A percentile compares a stretch with the other conserved stretches of the same genome.
phyloP scores from a whole-genome alignment of 2,329 filamentous ascomycete species.

The Periconia macrospinosa region DNA sequence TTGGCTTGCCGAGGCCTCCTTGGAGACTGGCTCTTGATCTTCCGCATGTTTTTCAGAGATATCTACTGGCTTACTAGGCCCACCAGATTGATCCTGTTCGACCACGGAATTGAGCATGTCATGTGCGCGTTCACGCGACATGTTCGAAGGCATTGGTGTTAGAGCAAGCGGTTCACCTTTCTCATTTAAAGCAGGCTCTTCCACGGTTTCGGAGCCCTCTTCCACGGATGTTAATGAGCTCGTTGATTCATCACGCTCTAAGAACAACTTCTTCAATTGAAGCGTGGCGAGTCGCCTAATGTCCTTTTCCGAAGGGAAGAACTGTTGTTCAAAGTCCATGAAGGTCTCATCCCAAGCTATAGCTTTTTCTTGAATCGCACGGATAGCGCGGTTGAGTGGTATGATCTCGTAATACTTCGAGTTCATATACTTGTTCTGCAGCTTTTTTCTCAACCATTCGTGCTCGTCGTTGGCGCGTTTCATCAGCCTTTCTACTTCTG shows the following conservation, averaged over 20 bases:
- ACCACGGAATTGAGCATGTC: slow-evolving; percentile 67
- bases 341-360: slow-evolving; percentile 93
- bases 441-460: slow-evolving; percentile 68
- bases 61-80: slow-evolving; percentile 15
- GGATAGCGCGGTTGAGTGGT: slow-evolving; percentile 84
- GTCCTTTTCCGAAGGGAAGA: slow-evolving; percentile 92
- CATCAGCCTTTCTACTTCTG: slow-evolving; percentile 76
- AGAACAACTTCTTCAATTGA: slow-evolving; percentile 92
- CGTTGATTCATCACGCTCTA: slow-evolving; percentile 80
- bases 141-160: slow-evolving; percentile 41
- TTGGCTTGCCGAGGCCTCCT: slow-evolving; percentile 9
- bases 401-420: slow-evolving; percentile 98
- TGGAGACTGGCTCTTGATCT: slow-evolving; percentile 11
- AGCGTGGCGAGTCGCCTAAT: slow-evolving; percentile 88
- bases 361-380: slow-evolving; percentile 89
- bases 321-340: slow-evolving; percentile 86
- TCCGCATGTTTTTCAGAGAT: not conserved
- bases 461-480: slow-evolving; percentile 86
- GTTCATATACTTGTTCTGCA: slow-evolving; percentile 88
- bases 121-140: slow-evolving; percentile 64
- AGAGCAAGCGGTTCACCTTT: slow-evolving; percentile 29
- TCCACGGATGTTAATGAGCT: slow-evolving; percentile 73
- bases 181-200: slow-evolving; percentile 34
- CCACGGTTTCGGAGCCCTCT: slow-evolving; percentile 56
- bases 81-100: slow-evolving; percentile 58